Percentiles rank a stretch among this genome's conserved stretches.
Conservation (phyloP, 2,329 filamentous ascomycete species). For the Fusarium brachygibbosum region DNA sequence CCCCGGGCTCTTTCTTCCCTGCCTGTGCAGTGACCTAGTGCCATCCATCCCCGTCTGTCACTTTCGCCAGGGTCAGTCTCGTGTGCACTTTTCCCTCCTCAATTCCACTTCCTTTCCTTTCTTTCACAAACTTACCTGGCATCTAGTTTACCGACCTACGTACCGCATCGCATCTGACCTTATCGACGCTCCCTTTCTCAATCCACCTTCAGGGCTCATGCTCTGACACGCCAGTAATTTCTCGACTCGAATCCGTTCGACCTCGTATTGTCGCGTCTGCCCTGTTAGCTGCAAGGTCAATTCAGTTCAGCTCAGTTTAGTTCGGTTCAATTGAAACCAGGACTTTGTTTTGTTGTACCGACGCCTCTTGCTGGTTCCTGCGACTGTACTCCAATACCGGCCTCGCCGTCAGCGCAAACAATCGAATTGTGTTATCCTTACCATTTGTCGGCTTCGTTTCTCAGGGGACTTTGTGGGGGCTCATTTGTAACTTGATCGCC, state of each 20-base stretch:
- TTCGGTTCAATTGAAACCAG: conserved; percentile 10
- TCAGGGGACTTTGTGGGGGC: conserved; percentile 15
- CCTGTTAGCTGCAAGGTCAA: neutral
- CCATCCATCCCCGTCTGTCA: conserved; percentile 17
- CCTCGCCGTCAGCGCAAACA: conserved; percentile 23
- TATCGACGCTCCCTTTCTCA: conserved; percentile 2
- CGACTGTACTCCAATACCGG: conserved; percentile 12
- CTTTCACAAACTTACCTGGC: conserved; percentile 22
- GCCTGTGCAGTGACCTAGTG: conserved; percentile 14
- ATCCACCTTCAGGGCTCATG: conserved; percentile 29
- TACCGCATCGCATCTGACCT: conserved; percentile 13
- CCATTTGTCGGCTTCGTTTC: conserved; percentile 10
- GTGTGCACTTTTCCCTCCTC: conserved; percentile 39
- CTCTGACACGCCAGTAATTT: conserved; percentile 36
- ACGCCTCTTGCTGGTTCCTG: conserved; percentile 17
- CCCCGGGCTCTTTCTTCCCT: conserved; percentile 27
- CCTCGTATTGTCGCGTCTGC: conserved; percentile 28
- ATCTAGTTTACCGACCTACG: conserved; percentile 13
- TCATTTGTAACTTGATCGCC: conserved; percentile 18
- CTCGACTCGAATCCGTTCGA: conserved; percentile 6
- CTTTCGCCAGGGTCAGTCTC: conserved; percentile 33
- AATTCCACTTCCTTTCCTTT: conserved; percentile 34
- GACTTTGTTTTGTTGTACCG: conserved; percentile 16
- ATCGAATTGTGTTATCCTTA: conserved; percentile 2
- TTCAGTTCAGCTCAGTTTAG: neutral